phyloP scores from a whole-genome alignment of 805 yeast genomes.

The Yamadazyma akitaensis region DNA sequence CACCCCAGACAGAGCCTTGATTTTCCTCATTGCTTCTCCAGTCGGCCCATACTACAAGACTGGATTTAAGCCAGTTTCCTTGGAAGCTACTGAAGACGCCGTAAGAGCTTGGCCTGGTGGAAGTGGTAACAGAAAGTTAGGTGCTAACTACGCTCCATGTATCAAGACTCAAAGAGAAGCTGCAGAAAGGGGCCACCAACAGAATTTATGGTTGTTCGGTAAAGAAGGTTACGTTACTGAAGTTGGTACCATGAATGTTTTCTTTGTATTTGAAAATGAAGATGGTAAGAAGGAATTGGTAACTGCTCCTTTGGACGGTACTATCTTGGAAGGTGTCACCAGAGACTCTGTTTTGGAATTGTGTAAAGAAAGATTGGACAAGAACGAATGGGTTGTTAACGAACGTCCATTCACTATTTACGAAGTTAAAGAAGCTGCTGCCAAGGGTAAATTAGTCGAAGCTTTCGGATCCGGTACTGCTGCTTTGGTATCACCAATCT shows the following conservation, averaged over 20 bases:
- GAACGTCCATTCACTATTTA: conserved; percentile 82
- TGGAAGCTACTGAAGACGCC: conserved; percentile 94
- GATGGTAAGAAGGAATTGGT: conserved; percentile 87
- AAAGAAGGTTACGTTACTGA: conserved; percentile 84
- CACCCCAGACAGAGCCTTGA: conserved; percentile 73
- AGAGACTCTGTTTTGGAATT: conserved; percentile 82
- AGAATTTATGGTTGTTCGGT: conserved; percentile 95
- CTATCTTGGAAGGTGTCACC: conserved; percentile 94
- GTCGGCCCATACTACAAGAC: conserved; percentile 91
- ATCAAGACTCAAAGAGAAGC: conserved; percentile 88
- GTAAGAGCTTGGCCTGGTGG: conserved; percentile 99
- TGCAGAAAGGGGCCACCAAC: conserved; percentile 88
- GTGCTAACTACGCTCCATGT: conserved; percentile 98
- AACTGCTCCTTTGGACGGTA: conserved; percentile 96
- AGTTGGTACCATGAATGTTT: conserved; percentile 97
- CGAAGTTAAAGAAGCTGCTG: conserved; percentile 77
- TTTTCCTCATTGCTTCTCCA: conserved; percentile 88
- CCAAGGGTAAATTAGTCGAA: conserved; percentile 81
- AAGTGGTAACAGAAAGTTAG: conserved; percentile 91
- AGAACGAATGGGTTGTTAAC: conserved; percentile 73
- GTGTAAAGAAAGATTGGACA: conserved; percentile 71
- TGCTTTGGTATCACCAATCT: conserved; percentile 92
- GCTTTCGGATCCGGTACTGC: conserved; percentile 98
- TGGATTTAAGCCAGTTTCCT: conserved; percentile 91
- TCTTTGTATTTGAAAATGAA: conserved; percentile 78